phyloP scores from a whole-genome alignment of 345 rosid genomes.

The Kandelia obovata region DNA sequence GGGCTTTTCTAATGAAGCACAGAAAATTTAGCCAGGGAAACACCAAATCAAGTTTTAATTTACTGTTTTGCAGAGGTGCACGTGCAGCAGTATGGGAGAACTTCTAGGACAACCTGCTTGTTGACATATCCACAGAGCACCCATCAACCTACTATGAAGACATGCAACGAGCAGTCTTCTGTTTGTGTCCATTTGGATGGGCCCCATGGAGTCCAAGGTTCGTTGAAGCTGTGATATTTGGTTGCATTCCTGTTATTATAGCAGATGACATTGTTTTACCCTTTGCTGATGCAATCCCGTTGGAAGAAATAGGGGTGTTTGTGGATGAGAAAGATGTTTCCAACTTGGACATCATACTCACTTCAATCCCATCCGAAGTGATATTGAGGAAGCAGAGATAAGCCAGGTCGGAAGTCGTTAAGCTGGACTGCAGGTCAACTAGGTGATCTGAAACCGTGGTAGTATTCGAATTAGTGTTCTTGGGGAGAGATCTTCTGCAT shows the following conservation, averaged over 20 bases:
- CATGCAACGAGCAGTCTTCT: conserved; percentile 90
- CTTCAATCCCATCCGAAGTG: conserved; percentile 73
- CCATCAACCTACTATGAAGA: conserved; percentile 93
- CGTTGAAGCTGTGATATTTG: conserved; percentile 96
- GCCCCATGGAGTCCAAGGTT: conserved; percentile 98
- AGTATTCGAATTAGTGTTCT: neutral
- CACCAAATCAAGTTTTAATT: neutral
- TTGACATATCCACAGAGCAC: conserved; percentile 92
- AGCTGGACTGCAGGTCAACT: conserved; percentile 92
- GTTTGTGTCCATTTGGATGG: conserved; percentile 93
- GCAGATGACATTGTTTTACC: conserved; percentile 93
- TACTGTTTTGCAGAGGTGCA: conserved; percentile 60
- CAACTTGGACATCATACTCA: conserved; percentile 67
- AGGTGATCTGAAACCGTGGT: conserved; percentile 90
- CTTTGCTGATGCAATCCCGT: conserved; percentile 92
- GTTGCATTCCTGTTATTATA: conserved; percentile 93
- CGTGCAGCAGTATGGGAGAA: conserved; percentile 98
- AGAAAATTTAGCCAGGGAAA: neutral
- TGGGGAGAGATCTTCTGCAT: conserved; percentile 1
- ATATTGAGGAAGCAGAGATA: conserved; percentile 84
- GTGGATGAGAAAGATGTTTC: conserved; percentile 87
- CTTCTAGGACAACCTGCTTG: conserved; percentile 83
- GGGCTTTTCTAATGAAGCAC: neutral
- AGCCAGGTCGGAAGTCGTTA: conserved; percentile 53
- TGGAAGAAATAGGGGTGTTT: conserved; percentile 91